phyloP scores from a whole-genome alignment of 306 rosid species.

The Vigna trinervia region DNA sequence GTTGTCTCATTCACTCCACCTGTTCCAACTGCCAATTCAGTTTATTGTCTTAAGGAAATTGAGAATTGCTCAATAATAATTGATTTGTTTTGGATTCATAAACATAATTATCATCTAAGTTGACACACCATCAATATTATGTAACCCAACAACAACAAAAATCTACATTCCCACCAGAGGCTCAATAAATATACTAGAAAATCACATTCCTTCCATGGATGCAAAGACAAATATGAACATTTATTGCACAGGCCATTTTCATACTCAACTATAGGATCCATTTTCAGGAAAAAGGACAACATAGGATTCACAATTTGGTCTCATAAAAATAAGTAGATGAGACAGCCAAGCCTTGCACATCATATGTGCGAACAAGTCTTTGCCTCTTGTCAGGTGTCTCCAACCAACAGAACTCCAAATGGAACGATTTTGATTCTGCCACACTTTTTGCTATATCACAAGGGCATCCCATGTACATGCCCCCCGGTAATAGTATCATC shows the following conservation, averaged over 20 bases:
- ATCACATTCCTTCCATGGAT: conserved; percentile 30
- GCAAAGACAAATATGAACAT: conserved; percentile 10
- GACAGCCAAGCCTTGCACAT: conserved; percentile 92
- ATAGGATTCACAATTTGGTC: conserved; percentile 56
- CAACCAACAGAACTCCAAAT: conserved; percentile 94
- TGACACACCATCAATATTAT: too few species aligned
- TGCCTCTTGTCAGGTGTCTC: conserved; percentile 82
- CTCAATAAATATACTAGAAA: conserved; percentile 19
- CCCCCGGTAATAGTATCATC: conserved; percentile 84
- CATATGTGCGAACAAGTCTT: conserved; percentile 85
- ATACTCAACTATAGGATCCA: not conserved
- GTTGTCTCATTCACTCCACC: conserved; percentile 44
- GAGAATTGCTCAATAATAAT: too few species aligned
- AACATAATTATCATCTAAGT: too few species aligned
- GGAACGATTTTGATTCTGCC: conserved; percentile 75
- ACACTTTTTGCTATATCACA: conserved; percentile 81
- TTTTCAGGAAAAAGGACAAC: not conserved
- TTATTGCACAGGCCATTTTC: conserved; percentile 23
- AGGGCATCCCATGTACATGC: conserved; percentile 94
- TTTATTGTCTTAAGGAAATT: too few species aligned
- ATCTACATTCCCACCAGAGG: not conserved
- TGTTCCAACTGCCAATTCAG: conserved; percentile 12
- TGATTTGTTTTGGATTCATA: too few species aligned
- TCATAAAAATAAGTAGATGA: conserved; percentile 87
- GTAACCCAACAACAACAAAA: not conserved